These are phyloP conservation scores for Yamadazyma jaroonii DNA, from an alignment of 1,139 yeast genomes.

Conservation along the genomic window DNA sequence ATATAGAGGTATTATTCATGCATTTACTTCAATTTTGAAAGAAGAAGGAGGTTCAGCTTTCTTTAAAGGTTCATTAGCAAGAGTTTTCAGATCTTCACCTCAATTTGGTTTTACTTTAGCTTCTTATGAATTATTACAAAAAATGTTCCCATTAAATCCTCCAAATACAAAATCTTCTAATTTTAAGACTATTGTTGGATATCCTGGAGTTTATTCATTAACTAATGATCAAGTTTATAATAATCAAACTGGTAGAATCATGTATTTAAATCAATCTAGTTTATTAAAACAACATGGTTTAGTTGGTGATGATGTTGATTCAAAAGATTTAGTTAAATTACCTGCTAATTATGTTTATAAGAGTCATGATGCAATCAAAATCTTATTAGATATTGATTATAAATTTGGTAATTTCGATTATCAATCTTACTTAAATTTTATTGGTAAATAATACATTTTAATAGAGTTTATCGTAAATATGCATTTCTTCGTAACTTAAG, in stretches of 20 bases:
- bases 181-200: constrained; percentile 44
- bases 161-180: constrained; percentile 45
- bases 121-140: constrained; percentile 80
- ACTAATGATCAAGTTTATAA: constrained; percentile 48
- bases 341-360: constrained; percentile 56
- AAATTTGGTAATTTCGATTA: constrained; percentile 58
- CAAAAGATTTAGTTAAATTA: constrained; percentile 39
- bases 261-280: constrained; percentile 36
- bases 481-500: constrained; percentile 4
- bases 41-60: constrained; percentile 81
- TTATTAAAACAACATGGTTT: constrained; percentile 23
- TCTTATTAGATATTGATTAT: constrained; percentile 61
- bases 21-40: constrained; percentile 65
- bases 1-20: constrained; percentile 75
- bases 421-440: constrained; percentile 49
- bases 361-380: constrained; percentile 59
- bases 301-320: constrained; percentile 17
- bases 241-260: constrained; percentile 36
- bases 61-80: constrained; percentile 95
- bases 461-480: background rate
- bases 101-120: constrained; percentile 98
- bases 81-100: constrained; percentile 93
- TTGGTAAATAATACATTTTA: constrained; percentile 18
- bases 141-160: constrained; percentile 44
- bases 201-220: constrained; percentile 48